A percentile compares a stretch with the other conserved stretches of the same genome.
These are phyloP conservation scores for Colletotrichum truncatum DNA, from an alignment of 2,329 filamentous ascomycete species.

Conservation along the genomic window DNA sequence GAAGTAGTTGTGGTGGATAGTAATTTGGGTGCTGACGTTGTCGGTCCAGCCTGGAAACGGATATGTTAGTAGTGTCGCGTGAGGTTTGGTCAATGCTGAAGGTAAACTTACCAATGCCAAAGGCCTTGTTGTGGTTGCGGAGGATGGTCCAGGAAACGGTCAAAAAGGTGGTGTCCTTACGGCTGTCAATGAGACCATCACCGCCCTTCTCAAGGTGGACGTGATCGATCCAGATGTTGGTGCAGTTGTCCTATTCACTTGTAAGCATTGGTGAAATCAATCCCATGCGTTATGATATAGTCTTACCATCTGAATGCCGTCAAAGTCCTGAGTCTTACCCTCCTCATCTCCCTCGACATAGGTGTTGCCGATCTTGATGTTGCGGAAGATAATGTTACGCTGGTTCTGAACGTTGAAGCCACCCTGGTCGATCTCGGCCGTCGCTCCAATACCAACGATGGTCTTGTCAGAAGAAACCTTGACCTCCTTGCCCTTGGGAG, in stretches of 20 bases:
- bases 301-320: slow-evolving; percentile 36
- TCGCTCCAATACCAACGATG: slow-evolving; percentile 35
- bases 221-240: slow-evolving; percentile 40
- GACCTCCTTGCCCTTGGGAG: slow-evolving; percentile 32
- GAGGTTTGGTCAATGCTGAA: neutral
- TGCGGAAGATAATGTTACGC: slow-evolving; percentile 36
- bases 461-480: slow-evolving; percentile 35
- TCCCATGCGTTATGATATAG: accelerated
- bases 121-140: slow-evolving; percentile 37
- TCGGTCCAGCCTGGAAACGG: slow-evolving; percentile 35
- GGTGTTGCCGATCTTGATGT: slow-evolving; percentile 33
- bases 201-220: slow-evolving; percentile 34
- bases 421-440: slow-evolving; percentile 35
- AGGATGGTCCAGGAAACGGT: slow-evolving; percentile 38
- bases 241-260: slow-evolving; percentile 14
- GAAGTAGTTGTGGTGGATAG: slow-evolving; percentile 38
- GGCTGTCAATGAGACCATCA: slow-evolving; percentile 36
- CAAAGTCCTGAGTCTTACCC: slow-evolving; percentile 36
- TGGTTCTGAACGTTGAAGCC: slow-evolving; percentile 34
- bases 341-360: slow-evolving; percentile 30
- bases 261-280: neutral
- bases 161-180: slow-evolving; percentile 37
- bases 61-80: neutral
- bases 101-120: slow-evolving; percentile 34
- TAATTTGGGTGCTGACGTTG: slow-evolving; percentile 35